phyloP scores from a whole-genome alignment of 2,329 filamentous ascomycete genomes.

The Sphaerulina musiva region DNA sequence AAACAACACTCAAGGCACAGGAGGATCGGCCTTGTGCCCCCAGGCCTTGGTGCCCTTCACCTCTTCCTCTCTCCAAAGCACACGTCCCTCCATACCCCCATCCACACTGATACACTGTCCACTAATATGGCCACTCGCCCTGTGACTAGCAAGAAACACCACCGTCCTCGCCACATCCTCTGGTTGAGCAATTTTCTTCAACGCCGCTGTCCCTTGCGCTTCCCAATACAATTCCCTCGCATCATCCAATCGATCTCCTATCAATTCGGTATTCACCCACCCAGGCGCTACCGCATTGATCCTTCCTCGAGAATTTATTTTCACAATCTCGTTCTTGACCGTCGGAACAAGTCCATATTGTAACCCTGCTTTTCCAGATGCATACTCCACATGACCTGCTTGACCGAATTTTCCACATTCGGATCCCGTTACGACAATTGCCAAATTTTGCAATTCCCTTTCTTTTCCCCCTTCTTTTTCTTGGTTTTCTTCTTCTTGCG shows the following conservation, averaged over 20 bases:
- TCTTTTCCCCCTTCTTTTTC: conserved; percentile 21
- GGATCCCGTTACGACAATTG: conserved; percentile 50
- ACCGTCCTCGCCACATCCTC: conserved; percentile 46
- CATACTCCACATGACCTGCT: conserved; percentile 47
- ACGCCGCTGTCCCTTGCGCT: conserved; percentile 45
- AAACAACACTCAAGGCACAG: background rate
- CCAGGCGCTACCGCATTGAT: conserved; percentile 50
- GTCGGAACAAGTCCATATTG: conserved; percentile 49
- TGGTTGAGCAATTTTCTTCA: conserved; percentile 45
- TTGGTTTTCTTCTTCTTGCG: conserved; percentile 39
- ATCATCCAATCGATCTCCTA: conserved; percentile 47
- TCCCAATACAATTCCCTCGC: conserved; percentile 46
- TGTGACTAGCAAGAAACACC: conserved; percentile 46
- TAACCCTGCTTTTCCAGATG: conserved; percentile 46
- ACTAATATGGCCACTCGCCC: conserved; percentile 49
- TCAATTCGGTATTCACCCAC: conserved; percentile 44
- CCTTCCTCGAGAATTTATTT: conserved; percentile 45
- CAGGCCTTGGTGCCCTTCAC: conserved; percentile 18
- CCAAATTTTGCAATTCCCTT: conserved; percentile 43
- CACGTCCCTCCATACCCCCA: conserved; percentile 47
- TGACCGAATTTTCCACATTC: conserved; percentile 49
- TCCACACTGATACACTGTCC: conserved; percentile 49
- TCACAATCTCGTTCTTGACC: conserved; percentile 51
- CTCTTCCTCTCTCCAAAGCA: conserved; percentile 46
- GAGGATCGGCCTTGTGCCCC: conserved; percentile 13